Base-by-base conservation (phyloP, 2,329 filamentous ascomycete species). In the Chaetomiaceae sp. region DNA sequence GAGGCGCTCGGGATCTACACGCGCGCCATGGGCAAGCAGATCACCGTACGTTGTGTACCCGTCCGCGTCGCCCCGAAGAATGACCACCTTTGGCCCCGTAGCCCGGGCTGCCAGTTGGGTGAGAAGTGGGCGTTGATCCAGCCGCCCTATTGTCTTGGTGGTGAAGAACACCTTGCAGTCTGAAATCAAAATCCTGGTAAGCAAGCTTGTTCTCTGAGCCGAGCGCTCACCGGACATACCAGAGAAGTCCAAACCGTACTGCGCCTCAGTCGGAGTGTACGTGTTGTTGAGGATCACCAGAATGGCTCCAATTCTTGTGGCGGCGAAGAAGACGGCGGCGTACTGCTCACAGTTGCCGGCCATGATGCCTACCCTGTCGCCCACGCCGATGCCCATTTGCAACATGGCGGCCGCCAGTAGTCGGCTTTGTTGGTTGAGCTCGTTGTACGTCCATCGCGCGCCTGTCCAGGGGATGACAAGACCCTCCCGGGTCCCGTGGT, bases 211-310 rank as follows among this genome's bases (percentile, higher is more conserved):
- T n/a, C n/a, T n/a, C n/a, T n/a, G 7, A n/a, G 14, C n/a, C 4
- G 4, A 6, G 15, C 3, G 2, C 15, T 20, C 7, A 32, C 29
- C 19, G 7, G 26, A 62, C 70, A 55, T 65, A 84, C 81, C 79
- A 14, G 83, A 81, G 59, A 88, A 86, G 45, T 76, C 74, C 22
- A 90, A 64, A 9, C 83, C 86, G 63, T 85, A 84, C 61, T 81
- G 74, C 38, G 84, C 80, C 65, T 90, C 86, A 1, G 75, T 78
- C 2, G 81, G 74, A 1, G 86, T 90, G 61, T 90, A 90, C 0
- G 85, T 90, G 66, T 88, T 90, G 68, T 90, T 90, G 54, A 90
- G 69, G 36, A 89, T 87, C 22, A 89, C 85, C 42, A 89, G 70
- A 37, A 84, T 80, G 38, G 76, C 81, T 9, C 83, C 82, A 15